Base-by-base conservation (phyloP, 805 yeast genomes). In the Nakazawaea laoshanensis region DNA sequence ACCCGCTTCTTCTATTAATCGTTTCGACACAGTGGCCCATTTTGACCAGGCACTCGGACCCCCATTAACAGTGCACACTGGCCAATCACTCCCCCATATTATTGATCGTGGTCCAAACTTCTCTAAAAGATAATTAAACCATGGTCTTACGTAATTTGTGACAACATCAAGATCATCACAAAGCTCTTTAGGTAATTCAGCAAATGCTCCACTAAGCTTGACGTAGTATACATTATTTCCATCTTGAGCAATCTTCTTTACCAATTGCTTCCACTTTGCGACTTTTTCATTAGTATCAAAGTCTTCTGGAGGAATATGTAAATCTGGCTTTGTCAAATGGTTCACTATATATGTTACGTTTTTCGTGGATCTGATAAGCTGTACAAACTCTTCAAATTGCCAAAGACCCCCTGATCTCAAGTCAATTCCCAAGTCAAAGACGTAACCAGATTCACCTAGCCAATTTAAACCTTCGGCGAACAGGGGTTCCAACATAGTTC, bases 41-140 rank as follows among this genome's bases (percentile, higher is more conserved):
- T 29, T 29, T 3, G 24, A 15, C 29, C 19, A 29, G 4, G 37
- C 37, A 19, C 19, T n/a, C 10, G 16, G 29, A 7, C 38, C 28
- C 10, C 45, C 43, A 3, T 36, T 31, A 29, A 52, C 17, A 33
- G 52, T 50, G 30, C 62, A 57, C 5, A 64, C 64, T 3, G 70
- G 70, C 68, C 68, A 64, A 39, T 64, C 66, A 38, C 65, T 59
- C 3, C 66, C 70, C 58, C 60, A 64, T 9, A 64, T 48, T 8
- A 59, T 41, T 7, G 49, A 40, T 4, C 51, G 46, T 4, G 38
- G 40, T 24, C 63, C 66, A 49, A 49, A 58, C n/a, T 24, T 11
- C 1, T 51, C 51, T 15, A 46, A 39, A 25, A 52, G 47, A 3
- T 48, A 46, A 21, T 49, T 30, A 19, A 58, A 42, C 59, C 63